Evolutionary conservation across 192 early-diverging fungal genomes (phyloP), one percentile per base, ranked within the genome.

Genomic region (Entrophospora sp.): DNA sequence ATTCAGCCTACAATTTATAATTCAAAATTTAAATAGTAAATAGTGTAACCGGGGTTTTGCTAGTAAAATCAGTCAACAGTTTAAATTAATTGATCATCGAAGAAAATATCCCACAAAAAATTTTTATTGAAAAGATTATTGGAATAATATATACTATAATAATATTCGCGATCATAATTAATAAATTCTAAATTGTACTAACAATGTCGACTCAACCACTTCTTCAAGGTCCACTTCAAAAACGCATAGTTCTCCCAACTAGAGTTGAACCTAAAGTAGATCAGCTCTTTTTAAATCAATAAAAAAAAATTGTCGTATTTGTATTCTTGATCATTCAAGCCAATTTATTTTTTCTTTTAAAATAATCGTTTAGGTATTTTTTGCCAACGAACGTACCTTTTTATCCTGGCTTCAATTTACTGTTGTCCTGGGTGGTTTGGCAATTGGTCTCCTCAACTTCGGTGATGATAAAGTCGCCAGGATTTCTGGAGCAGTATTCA

Each of bases 341-440:
- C 2, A n/a, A 16, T 13, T 30, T n/a, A 10, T 27, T n/a, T 13
- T 16, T 12, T 35, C 2, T 46, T 8, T 32, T 31, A 20, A 32
- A 20, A 22, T 8, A 9, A 28, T 8, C 4, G 2, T 22, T 20
- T 55, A 66, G 64, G 64, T 95, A 12, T 95, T 93, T 71, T 95
- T 96, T 74, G 92, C 92, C 32, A 96, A 96, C 70, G 93, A 96
- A 75, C 83, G 93, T 20, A 96, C 93, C 1, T 93, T 94, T 59
- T 75, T 94, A 40, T 86, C 92, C 4, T 96, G 91, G 91, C 78
- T 93, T 40, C 88, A 90, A 68, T 91, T 93, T 73, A 81, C 88
- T 7, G 85, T 88, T 35, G 78, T 91, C 12, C 71, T 91, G 37
- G 88, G 87, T 12, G 85, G 85, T 22, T 76, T 91, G 24, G 87